phyloP scores from a whole-genome alignment of 805 yeast genomes.

The Starmerella kuoi region DNA sequence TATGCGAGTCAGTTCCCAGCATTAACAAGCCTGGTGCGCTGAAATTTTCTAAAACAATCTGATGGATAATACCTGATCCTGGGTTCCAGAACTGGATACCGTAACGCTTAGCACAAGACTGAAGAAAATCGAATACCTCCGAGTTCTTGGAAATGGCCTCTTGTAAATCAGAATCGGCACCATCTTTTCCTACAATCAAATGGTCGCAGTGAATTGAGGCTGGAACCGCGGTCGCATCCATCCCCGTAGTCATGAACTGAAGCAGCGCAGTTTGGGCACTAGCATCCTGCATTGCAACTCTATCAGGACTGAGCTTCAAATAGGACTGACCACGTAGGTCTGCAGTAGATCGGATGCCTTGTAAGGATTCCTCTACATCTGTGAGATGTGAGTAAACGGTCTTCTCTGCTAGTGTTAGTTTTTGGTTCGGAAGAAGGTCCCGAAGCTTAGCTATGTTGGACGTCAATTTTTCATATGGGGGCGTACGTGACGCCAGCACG shows the following conservation, averaged over 20 bases:
- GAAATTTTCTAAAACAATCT: conserved; percentile 91
- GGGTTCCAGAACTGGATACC: conserved; percentile 99
- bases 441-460: conserved; percentile 53
- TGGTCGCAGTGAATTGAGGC: conserved; percentile 97
- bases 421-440: conserved; percentile 47
- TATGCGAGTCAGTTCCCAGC: conserved; percentile 97
- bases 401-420: conserved; percentile 90
- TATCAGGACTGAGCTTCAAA: conserved; percentile 86
- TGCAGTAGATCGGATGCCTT: conserved; percentile 35
- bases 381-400: conserved; percentile 84
- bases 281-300: conserved; percentile 99
- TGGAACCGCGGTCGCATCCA: conserved; percentile 79
- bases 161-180: conserved; percentile 73
- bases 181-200: conserved; percentile 90
- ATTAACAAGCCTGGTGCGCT: conserved; percentile 94
- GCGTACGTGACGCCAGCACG: conserved; percentile 58
- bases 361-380: conserved; percentile 73
- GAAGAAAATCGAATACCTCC: conserved; percentile 91
- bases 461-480: conserved; percentile 74
- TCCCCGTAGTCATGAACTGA: conserved; percentile 95
- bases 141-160: conserved; percentile 74
- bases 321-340: conserved; percentile 77
- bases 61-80: conserved; percentile 97
- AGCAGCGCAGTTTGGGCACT: conserved; percentile 98
- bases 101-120: conserved; percentile 84